Percentiles rank a stretch among this genome's conserved stretches.
Conservation (phyloP, 2,329 filamentous ascomycete genomes). For the Ceratocystis huliohia region DNA sequence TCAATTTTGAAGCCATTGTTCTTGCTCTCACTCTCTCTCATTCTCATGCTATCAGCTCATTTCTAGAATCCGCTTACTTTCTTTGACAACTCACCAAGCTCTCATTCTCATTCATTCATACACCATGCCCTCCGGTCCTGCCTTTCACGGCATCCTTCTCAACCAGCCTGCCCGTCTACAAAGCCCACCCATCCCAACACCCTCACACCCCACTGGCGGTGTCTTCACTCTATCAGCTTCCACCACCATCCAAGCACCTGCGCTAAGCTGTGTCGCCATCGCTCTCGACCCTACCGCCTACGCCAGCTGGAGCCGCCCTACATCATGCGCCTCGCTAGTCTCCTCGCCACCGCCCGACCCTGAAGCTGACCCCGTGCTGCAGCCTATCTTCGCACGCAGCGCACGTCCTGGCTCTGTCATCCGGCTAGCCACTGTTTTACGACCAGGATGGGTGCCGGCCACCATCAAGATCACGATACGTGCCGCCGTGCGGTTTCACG, state of each 20-base stretch:
- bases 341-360: not conserved
- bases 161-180: not conserved
- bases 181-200: not conserved
- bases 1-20: not conserved
- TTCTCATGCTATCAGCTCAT: not conserved
- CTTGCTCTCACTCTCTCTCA: not conserved
- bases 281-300: conserved; percentile 6
- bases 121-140: conserved; percentile 6
- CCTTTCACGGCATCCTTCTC: not conserved
- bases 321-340: not conserved
- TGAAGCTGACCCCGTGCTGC: not conserved
- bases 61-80: not conserved
- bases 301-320: conserved; percentile 11
- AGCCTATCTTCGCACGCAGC: not conserved
- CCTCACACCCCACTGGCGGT: conserved; percentile 2
- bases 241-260: not conserved
- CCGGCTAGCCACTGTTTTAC: not conserved
- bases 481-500: conserved; percentile 27
- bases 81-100: not conserved
- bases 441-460: not conserved
- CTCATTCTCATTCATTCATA: not conserved
- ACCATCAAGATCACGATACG: not conserved
- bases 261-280: not conserved
- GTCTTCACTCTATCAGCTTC: conserved; percentile 5
- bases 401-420: conserved; percentile 1